Percentiles rank a stretch among this genome's conserved stretches.
These are phyloP conservation scores for Orychophragmus violaceus DNA, from an alignment of 345 rosid species.

Conservation along the genomic window DNA sequence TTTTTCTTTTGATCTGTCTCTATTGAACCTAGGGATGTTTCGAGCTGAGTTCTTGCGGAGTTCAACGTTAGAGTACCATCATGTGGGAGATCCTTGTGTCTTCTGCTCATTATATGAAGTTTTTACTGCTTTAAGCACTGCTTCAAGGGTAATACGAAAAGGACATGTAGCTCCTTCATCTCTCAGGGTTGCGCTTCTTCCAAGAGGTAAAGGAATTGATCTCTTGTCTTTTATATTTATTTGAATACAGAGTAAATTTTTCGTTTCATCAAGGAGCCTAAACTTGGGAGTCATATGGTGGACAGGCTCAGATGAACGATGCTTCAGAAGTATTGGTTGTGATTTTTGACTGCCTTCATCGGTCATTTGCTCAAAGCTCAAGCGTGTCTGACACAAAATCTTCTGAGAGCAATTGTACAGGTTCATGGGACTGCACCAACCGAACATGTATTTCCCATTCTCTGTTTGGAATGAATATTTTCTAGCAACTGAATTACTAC, in stretches of 20 bases:
- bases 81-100: slow-evolving; percentile 94
- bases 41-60: slow-evolving; percentile 73
- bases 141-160: slow-evolving; percentile 47
- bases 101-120: slow-evolving; percentile 76
- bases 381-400: slow-evolving; percentile 58
- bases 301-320: slow-evolving; percentile 97
- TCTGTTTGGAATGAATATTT: slow-evolving; percentile 85
- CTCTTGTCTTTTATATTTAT: background rate
- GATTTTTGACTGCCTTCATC: slow-evolving; percentile 89
- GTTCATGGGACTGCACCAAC: slow-evolving; percentile 79
- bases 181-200: slow-evolving; percentile 80
- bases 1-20: slow-evolving; percentile 43
- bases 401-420: slow-evolving; percentile 46
- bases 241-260: background rate
- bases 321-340: slow-evolving; percentile 94
- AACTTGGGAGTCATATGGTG: slow-evolving; percentile 11
- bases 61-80: slow-evolving; percentile 60
- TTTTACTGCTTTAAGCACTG: slow-evolving; percentile 54
- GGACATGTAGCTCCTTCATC: slow-evolving; percentile 85
- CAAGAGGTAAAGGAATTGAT: slow-evolving; percentile 57
- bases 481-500: slow-evolving; percentile 71
- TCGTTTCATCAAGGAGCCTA: background rate
- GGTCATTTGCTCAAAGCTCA: slow-evolving; percentile 56
- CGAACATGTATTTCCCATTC: slow-evolving; percentile 71
- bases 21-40: slow-evolving; percentile 82